These are phyloP conservation scores for Malus sylvestris DNA, from an alignment of 306 rosid species.

Conservation along the genomic window DNA sequence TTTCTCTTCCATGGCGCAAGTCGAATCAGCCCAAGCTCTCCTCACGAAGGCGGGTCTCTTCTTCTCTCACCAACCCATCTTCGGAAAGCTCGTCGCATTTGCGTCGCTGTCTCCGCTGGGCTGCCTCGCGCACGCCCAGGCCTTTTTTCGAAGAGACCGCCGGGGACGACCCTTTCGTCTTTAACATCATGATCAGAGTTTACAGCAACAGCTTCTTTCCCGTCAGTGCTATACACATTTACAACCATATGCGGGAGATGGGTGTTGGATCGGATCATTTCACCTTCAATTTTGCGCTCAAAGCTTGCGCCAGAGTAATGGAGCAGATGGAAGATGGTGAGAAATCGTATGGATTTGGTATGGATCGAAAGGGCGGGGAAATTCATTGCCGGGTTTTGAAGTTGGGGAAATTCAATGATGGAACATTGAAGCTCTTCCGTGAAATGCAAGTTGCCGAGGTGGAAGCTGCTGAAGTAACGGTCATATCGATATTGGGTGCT, in stretches of 20 bases:
- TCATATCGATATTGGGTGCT: slow-evolving; percentile 47
- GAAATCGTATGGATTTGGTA: neutral
- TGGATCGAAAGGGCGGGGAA: slow-evolving; percentile 51
- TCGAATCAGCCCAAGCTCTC: slow-evolving; percentile 38
- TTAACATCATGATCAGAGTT: slow-evolving; percentile 64
- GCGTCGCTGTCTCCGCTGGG: slow-evolving; percentile 52
- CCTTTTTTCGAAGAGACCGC: slow-evolving; percentile 49
- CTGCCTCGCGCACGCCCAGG: slow-evolving; percentile 45
- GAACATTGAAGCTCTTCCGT: slow-evolving; percentile 38
- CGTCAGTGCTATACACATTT: slow-evolving; percentile 33
- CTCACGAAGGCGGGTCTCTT: slow-evolving; percentile 43
- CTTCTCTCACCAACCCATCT: slow-evolving; percentile 9
- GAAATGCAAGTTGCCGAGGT: slow-evolving; percentile 41
- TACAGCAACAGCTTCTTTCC: slow-evolving; percentile 46
- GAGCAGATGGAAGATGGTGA: slow-evolving; percentile 23
- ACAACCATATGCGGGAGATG: slow-evolving; percentile 33
- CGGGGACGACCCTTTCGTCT: slow-evolving; percentile 39
- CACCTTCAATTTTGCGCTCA: slow-evolving; percentile 51
- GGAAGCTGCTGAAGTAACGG: slow-evolving; percentile 46
- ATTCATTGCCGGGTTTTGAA: slow-evolving; percentile 47
- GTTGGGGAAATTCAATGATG: slow-evolving; percentile 25
- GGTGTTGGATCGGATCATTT: slow-evolving; percentile 31
- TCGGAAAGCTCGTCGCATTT: slow-evolving; percentile 32
- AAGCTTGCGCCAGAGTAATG: slow-evolving; percentile 52
- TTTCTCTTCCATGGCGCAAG: slow-evolving; percentile 40